Conservation (phyloP, 108 stramenopile species). For the Fragilaria crotonensis region DNA sequence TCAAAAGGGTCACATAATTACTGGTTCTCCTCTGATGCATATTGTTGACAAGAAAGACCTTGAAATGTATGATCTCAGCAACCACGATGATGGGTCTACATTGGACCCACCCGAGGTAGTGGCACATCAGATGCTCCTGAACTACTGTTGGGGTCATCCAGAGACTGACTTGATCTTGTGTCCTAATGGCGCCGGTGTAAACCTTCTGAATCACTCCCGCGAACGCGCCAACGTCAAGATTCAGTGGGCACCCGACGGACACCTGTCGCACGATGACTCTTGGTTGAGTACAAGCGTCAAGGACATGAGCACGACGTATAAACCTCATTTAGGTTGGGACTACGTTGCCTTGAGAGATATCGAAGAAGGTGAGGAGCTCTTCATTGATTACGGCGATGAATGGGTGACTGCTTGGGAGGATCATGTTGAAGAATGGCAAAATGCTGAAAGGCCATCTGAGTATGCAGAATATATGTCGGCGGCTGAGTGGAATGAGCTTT, state of each 20-base stretch:
- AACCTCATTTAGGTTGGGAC: conserved; percentile 28
- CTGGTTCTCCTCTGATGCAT: conserved; percentile 50
- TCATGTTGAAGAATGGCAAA: conserved; percentile 10
- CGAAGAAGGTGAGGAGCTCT: too few relatives aligned
- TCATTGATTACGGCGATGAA: conserved; percentile 53
- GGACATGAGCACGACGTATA: conserved; percentile 35
- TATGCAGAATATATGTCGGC: background rate
- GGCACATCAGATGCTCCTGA: conserved; percentile 23
- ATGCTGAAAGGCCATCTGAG: background rate
- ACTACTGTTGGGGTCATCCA: conserved; percentile 39
- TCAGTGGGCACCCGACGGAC: conserved; percentile 40
- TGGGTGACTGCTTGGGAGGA: conserved; percentile 58
- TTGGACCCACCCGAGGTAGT: conserved; percentile 2
- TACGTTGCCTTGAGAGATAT: conserved; percentile 44
- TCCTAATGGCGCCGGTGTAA: conserved; percentile 55
- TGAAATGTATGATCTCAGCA: conserved; percentile 10
- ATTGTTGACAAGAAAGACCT: conserved; percentile 27
- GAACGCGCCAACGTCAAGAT: conserved; percentile 53
- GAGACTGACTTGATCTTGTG: conserved; percentile 51
- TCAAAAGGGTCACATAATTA: conserved; percentile 32
- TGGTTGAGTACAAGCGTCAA: conserved; percentile 51
- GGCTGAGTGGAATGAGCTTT: conserved; percentile 12
- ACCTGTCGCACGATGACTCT: conserved; percentile 39
- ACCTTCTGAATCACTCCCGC: conserved; percentile 60
- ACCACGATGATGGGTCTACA: background rate